Evolutionary conservation across 2,329 filamentous ascomycete genomes (phyloP), one percentile per base, ranked within the genome.

Genomic region (Hysterium pulicare): DNA sequence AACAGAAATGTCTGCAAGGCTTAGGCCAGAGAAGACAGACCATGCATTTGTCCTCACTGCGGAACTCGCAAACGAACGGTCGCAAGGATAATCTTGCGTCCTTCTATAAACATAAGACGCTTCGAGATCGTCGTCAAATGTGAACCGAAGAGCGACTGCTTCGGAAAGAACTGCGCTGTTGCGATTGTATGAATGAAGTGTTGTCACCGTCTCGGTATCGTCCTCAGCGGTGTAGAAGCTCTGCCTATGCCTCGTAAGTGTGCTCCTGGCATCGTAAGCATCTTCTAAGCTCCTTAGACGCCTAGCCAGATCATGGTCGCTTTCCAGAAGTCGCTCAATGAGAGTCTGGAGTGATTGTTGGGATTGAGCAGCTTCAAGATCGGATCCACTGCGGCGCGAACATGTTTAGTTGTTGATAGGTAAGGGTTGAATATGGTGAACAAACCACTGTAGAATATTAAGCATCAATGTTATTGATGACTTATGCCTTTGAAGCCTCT

Each of bases 11-110:
- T n/a, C n/a, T n/a, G n/a, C n/a, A n/a, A n/a, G n/a, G n/a, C n/a
- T n/a, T n/a, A n/a, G n/a, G n/a, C n/a, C n/a, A 26, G 40, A 46
- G 20, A 46, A 46, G n/a, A 46, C 37, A 3, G 44, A 46, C 44
- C 44, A 46, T 5, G 40, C 33, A 13, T 42, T 21, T 13, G 44
- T 42, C 2, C 40, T 17, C 3, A 43, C 31, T 8, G 40, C 36
- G 3, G 44, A 46, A 21, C 44, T 46, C 11, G 34, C 24, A 13
- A 43, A 38, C 3, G 44, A 46, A 6, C 32, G 30, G 30, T 46
- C 34, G 28, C 44, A 38, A 9, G 10, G 9, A 20, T 31, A 15
- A 2, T 21, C 9, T 33, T 11, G 22, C 19, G 21, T 33, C 28
- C 32, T 42, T 23, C 26, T 42, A 28, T 46, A 46, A 9, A 46